Conservation (phyloP, 257 asterid species). For the Nicotiana benthamiana region DNA sequence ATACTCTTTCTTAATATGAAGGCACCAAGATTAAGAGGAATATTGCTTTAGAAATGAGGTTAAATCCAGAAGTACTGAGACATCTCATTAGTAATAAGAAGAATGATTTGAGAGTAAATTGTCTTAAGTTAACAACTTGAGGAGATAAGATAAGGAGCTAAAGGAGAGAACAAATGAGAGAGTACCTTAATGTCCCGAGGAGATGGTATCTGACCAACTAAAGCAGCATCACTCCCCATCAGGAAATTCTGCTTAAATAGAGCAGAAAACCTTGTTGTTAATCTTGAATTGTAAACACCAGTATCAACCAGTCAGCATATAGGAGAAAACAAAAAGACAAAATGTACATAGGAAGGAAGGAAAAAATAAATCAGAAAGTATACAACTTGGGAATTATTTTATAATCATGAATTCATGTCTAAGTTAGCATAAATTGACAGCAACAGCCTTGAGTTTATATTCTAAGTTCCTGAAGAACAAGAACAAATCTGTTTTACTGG, state of each 20-base stretch:
- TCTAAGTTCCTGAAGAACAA: neutral
- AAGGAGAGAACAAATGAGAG: neutral
- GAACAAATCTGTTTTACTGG: neutral
- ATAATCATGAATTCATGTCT: neutral
- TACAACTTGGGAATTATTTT: neutral
- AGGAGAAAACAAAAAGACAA: neutral
- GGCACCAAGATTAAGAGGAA: neutral
- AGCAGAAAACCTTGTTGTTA: neutral
- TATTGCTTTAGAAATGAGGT: neutral
- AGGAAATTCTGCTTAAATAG: slow-evolving; percentile 7
- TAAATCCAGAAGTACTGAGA: neutral
- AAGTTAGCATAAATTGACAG: neutral
- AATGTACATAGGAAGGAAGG: neutral
- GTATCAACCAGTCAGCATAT: neutral
- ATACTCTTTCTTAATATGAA: neutral
- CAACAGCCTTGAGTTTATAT: neutral
- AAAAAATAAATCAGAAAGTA: neutral
- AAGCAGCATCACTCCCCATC: slow-evolving; percentile 51
- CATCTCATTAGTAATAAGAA: neutral
- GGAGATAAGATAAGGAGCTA: neutral
- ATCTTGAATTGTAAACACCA: neutral
- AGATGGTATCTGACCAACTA: slow-evolving; percentile 21
- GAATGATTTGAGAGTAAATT: neutral
- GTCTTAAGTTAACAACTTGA: neutral
- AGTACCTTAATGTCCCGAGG: slow-evolving; percentile 54